Percentiles rank a stretch among this genome's conserved stretches.
phyloP scores from a whole-genome alignment of 352 stramenopile genomes.

The Globisporangium rhizosaccharum region DNA sequence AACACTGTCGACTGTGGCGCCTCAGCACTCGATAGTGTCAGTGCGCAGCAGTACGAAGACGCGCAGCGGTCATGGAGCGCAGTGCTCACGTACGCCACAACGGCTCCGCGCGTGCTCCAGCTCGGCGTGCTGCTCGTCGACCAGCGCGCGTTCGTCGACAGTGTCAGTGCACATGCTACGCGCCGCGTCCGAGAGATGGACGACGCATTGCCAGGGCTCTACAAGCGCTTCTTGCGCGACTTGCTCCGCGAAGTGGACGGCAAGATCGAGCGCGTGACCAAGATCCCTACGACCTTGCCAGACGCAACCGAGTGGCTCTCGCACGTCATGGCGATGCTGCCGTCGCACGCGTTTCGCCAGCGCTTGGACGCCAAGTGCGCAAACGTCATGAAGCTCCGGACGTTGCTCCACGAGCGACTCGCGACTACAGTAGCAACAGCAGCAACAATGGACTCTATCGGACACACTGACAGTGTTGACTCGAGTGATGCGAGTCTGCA shows the following conservation, averaged over 20 bases:
- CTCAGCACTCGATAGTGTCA: conserved; percentile 10
- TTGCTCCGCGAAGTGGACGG: conserved; percentile 48
- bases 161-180: conserved; percentile 25
- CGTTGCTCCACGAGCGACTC: conserved; percentile 28
- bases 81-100: conserved; percentile 32
- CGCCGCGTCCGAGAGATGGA: conserved; percentile 34
- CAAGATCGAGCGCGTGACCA: conserved; percentile 51
- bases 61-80: conserved; percentile 29
- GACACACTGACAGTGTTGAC: conserved; percentile 5
- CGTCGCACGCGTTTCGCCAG: conserved; percentile 39
- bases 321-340: conserved; percentile 51
- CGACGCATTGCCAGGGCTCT: conserved; percentile 38
- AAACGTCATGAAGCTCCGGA: conserved; percentile 43
- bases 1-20: neutral
- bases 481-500: conserved; percentile 18
- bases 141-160: conserved; percentile 31
- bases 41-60: conserved; percentile 32
- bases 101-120: conserved; percentile 28
- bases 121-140: conserved; percentile 53
- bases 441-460: neutral
- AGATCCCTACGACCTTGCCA: conserved; percentile 46
- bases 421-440: too few relatives aligned
- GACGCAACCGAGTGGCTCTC: conserved; percentile 45
- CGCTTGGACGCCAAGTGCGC: conserved; percentile 42
- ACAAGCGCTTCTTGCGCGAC: conserved; percentile 38